These are phyloP conservation scores for Pugionium cornutum DNA, from an alignment of 345 rosid species.

Conservation along the genomic window DNA sequence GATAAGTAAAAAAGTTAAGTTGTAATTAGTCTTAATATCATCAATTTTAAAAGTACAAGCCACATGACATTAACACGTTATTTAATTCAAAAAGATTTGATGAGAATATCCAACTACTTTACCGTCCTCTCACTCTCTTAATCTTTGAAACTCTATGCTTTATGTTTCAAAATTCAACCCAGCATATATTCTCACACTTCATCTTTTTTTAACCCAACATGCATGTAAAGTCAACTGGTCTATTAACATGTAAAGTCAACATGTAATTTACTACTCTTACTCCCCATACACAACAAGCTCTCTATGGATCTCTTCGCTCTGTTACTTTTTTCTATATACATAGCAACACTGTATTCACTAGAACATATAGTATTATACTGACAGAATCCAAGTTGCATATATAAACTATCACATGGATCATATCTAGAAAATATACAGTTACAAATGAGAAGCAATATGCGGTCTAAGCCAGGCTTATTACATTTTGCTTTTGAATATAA, in stretches of 20 bases:
- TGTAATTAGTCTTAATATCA: conserved; percentile 4
- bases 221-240: conserved; percentile 28
- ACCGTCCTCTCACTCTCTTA: conserved; percentile 51
- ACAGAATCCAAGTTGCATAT: conserved; percentile 36
- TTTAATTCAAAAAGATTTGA: conserved; percentile 13
- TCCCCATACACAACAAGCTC: background rate
- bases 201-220: conserved; percentile 8
- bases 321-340: conserved; percentile 3
- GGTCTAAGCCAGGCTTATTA: conserved; percentile 2
- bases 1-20: conserved; percentile 14
- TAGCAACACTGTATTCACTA: background rate
- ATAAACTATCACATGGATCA: conserved; percentile 28
- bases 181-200: conserved; percentile 10
- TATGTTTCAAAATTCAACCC: conserved; percentile 27
- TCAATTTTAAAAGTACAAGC: conserved; percentile 26
- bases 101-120: conserved; percentile 40
- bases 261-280: background rate
- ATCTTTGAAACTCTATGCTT: conserved; percentile 35
- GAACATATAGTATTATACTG: background rate
- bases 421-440: conserved; percentile 32
- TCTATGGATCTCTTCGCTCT: conserved; percentile 6
- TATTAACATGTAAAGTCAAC: conserved; percentile 34
- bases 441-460: background rate
- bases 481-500: conserved; percentile 16
- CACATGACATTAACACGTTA: conserved; percentile 38